These are phyloP conservation scores for Paecilomyces niveus DNA, from an alignment of 2,329 filamentous ascomycete genomes.

Conservation along the genomic window DNA sequence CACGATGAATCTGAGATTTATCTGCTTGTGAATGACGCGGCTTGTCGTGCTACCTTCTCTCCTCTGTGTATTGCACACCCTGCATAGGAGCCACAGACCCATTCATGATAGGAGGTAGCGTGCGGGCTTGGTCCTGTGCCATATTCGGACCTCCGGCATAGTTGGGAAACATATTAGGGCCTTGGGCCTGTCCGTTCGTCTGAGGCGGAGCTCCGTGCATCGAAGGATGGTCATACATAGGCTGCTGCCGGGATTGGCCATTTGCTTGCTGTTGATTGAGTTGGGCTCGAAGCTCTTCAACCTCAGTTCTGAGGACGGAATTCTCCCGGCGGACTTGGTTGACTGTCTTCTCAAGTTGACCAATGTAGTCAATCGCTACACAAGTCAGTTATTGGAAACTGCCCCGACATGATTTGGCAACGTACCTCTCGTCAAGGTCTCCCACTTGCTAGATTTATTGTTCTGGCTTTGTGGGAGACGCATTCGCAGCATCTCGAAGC, in stretches of 20 bases:
- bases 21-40: neutral
- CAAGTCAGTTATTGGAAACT: constrained; percentile 8
- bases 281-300: constrained; percentile 34
- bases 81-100: constrained; percentile 41
- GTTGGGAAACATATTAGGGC: constrained; percentile 18
- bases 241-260: constrained; percentile 20
- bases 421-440: constrained; percentile 41
- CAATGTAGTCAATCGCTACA: constrained; percentile 43
- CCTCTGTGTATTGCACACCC: constrained; percentile 45
- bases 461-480: constrained; percentile 40
- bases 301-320: constrained; percentile 25
- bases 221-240: constrained; percentile 30
- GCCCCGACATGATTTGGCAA: neutral
- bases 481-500: constrained; percentile 40
- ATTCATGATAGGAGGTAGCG: constrained; percentile 41
- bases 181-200: constrained; percentile 26
- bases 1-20: neutral
- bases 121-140: constrained; percentile 37
- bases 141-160: constrained; percentile 21
- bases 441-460: constrained; percentile 48
- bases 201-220: constrained; percentile 21
- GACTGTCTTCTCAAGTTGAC: constrained; percentile 35
- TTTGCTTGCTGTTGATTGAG: constrained; percentile 28
- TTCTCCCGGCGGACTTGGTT: constrained; percentile 32
- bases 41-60: constrained; percentile 28